Base-by-base conservation (phyloP, 306 rosid genomes). In the Cercis canadensis region DNA sequence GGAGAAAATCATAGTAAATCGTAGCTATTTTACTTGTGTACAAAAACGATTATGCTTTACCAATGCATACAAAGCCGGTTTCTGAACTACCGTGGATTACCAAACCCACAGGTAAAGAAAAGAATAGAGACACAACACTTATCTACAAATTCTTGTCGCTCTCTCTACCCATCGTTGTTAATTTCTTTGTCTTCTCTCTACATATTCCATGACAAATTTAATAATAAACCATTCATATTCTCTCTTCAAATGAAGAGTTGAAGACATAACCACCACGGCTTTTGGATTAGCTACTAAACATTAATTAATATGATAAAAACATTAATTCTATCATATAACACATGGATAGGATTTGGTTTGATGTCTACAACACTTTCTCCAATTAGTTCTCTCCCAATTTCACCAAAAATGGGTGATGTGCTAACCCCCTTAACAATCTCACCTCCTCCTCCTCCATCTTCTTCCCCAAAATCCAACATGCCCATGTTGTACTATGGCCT, bases 401-500 rank as follows among this genome's bases (percentile, higher is more conserved):
- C 43, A 33, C 67, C 55, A 50, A 57, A 66, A 72, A 87, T 85
- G 83, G 70, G 65, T 8, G 85, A 69, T 74, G 57, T 63, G 7
- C 56, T 49, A 8, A 66, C 37, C 40, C 75, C 65, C 69, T 29
- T 49, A 3, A 17, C 53, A 36, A 45, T 76, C 24, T 62, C 87
- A 9, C 75, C 80, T 2, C 71, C 74, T 4, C 82, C 87, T 8
- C 41, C 79, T 0, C 78, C 45, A 11, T 66, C 75, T 29, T 37
- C 43, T 8, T 37, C 82, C 3, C 8, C 82, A 21, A 75, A 75
- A 10, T 52, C 86, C 33, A 78, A 49, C 81, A 46, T 85, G 12
- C 77, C 93, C 53, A 78, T 85, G 88, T 63, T 94, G 21, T 91
- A 83, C 75, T 95, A 89, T 32, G 87, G 90, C 62, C 92, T 95